Conservation (phyloP, 352 stramenopile genomes). For the Pythium dissimile region DNA sequence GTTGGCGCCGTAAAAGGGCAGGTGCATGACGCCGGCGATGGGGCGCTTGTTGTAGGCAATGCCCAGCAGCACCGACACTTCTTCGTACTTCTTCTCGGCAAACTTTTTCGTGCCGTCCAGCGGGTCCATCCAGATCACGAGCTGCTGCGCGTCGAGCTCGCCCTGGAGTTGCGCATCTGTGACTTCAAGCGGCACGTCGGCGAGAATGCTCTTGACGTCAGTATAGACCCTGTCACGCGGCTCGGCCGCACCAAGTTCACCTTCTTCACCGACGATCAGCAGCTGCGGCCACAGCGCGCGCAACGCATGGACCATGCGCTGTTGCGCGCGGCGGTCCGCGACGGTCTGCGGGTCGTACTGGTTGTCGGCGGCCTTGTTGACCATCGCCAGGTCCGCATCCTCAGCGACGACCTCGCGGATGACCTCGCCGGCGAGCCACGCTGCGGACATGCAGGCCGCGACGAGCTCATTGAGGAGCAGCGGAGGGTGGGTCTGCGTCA, state of each 20-base stretch:
- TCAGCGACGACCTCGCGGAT: constrained; percentile 65
- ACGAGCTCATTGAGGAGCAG: constrained; percentile 35
- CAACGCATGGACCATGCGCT: constrained; percentile 64
- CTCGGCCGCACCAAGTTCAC: constrained; percentile 45
- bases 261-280: constrained; percentile 67
- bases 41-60: constrained; percentile 64
- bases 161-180: constrained; percentile 14
- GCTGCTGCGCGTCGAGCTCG: constrained; percentile 32
- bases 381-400: constrained; percentile 49
- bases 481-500: constrained; percentile 7
- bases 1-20: constrained; percentile 52
- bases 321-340: constrained; percentile 68
- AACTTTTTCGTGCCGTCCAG: constrained; percentile 81
- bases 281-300: constrained; percentile 49
- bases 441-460: constrained; percentile 54
- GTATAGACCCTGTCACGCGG: constrained; percentile 47
- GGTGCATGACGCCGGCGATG: constrained; percentile 65
- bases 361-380: constrained; percentile 75
- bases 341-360: constrained; percentile 80
- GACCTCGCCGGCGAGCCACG: constrained; percentile 47
- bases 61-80: constrained; percentile 76
- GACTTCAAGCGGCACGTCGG: constrained; percentile 17
- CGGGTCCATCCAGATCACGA: constrained; percentile 80
- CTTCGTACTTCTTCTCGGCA: constrained; percentile 61
- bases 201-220: constrained; percentile 30